Conservation (phyloP, 306 rosid species). For the Gastrolobium villosum region DNA sequence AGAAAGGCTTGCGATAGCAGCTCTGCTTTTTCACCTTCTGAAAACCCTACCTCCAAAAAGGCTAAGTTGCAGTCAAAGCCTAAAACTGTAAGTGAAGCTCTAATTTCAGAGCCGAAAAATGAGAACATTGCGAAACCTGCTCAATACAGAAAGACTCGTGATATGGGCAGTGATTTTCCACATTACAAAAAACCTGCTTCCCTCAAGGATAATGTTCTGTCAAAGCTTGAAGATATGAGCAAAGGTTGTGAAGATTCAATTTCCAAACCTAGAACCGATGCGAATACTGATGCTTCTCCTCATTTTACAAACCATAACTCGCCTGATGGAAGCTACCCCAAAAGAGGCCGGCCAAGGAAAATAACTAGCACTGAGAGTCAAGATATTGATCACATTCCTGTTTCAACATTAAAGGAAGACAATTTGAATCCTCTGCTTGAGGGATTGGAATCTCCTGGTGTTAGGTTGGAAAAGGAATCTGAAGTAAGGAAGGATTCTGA, state of each 20-base stretch:
- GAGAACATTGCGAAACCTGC: constrained; percentile 39
- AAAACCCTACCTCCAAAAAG: constrained; percentile 39
- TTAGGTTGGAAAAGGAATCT: constrained; percentile 42
- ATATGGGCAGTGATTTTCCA: constrained; percentile 32
- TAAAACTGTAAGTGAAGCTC: constrained; percentile 41
- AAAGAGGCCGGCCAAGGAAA: constrained; percentile 60
- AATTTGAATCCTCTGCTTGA: constrained; percentile 37
- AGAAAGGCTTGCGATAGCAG: constrained; percentile 47
- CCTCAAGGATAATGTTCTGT: constrained; percentile 29
- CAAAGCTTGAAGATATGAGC: constrained; percentile 32
- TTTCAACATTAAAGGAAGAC: constrained; percentile 45
- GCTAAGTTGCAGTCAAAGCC: constrained; percentile 31
- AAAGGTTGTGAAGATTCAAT: constrained; percentile 33
- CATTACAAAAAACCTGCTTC: constrained; percentile 38
- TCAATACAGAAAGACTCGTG: constrained; percentile 27
- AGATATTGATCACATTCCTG: constrained; percentile 42
- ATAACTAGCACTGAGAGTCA: constrained; percentile 39
- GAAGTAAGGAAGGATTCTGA: constrained; percentile 42
- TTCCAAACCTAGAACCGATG: constrained; percentile 47
- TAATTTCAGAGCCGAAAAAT: constrained; percentile 6
- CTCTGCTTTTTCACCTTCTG: constrained; percentile 41
- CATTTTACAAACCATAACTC: constrained; percentile 7
- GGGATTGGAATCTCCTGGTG: constrained; percentile 42
- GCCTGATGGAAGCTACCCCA: constrained; percentile 42
- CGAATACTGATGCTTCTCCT: constrained; percentile 35